Evolutionary conservation across 805 yeast genomes (phyloP), one percentile per base, ranked within the genome.

Genomic region (Candida pseudofarinosa): DNA sequence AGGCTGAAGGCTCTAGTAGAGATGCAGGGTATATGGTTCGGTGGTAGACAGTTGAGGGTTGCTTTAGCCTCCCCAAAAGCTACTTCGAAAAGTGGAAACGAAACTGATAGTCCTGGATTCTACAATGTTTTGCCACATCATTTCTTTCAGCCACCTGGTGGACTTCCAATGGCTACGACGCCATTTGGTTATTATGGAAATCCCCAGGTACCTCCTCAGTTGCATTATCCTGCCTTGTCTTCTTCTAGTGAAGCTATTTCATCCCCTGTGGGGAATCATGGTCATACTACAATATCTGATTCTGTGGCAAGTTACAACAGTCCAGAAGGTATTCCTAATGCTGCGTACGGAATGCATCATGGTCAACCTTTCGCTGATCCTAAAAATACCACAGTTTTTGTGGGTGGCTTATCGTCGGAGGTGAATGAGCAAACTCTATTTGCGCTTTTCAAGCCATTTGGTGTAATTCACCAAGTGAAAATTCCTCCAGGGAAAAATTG

Each of bases 401-500:
- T 85, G 35, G 91, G 91, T 3, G 90, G 91, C 0, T 63, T 85
- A 32, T 80, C 84, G n/a, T 65, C 74, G 17, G 80, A 80, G 38
- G 80, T 82, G 23, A 66, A 74, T 12, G 93, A 84, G 51, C 76
- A 72, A 36, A 78, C 86, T 3, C 61, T 85, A 30, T 71, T 73
- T 42, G 69, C 80, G 0, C 58, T 85, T 15, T 85, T 85, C 62
- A 77, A 78, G 59, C 87, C 88, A 14, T 85, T 82, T 65, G 95
- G 95, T n/a, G 60, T 67, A 15, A 80, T 85, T 30, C 63, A 74
- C 19, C 83, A 80, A 50, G 83, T 85, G 35, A 84, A 83, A 54
- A 83, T 85, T 40, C 95, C 95, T 4, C 77, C 81, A 4, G 91
- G 88, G 12, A 85, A 85, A 56, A 85, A 85, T 47, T 88, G 96